Percentiles rank a stretch among this genome's conserved stretches.
phyloP scores from a whole-genome alignment of 371 early-diverging fungal genomes.

The Mortierella sp. region DNA sequence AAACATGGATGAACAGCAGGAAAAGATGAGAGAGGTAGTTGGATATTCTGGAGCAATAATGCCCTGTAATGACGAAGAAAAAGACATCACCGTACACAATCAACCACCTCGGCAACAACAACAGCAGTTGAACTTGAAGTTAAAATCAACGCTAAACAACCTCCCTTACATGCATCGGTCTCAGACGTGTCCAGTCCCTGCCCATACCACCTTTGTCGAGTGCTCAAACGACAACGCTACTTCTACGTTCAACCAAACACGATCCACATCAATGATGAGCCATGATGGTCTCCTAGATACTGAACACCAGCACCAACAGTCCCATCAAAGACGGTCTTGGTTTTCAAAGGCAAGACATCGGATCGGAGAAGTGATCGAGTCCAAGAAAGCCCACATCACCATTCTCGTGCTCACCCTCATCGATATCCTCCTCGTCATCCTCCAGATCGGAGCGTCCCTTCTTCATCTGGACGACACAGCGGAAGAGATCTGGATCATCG shows the following conservation, averaged over 20 bases:
- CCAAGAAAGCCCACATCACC: constrained; percentile 17
- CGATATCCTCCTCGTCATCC: constrained; percentile 34
- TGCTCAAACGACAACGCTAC: neutral
- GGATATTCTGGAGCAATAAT: no score
- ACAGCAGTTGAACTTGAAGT: neutral
- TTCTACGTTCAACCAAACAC: neutral
- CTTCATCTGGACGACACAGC: constrained; percentile 26
- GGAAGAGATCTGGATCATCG: constrained; percentile 23
- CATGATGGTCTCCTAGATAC: neutral
- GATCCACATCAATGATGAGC: neutral
- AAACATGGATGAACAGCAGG: no score
- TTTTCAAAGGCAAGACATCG: neutral
- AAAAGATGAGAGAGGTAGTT: no score
- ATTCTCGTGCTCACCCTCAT: constrained; percentile 18
- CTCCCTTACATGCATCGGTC: constrained; percentile 4
- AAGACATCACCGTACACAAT: no score
- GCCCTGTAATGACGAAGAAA: no score
- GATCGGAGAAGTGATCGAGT: constrained; percentile 15
- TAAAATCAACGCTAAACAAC: no score
- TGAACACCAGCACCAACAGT: neutral
- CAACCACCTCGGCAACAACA: neutral
- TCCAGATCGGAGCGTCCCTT: constrained; percentile 36
- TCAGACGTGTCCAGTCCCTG: constrained; percentile 14
- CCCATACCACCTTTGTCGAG: neutral
- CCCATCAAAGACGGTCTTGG: neutral